Conservation (phyloP, 768 basidiomycete genomes). For the Lactifluus rugatus region DNA sequence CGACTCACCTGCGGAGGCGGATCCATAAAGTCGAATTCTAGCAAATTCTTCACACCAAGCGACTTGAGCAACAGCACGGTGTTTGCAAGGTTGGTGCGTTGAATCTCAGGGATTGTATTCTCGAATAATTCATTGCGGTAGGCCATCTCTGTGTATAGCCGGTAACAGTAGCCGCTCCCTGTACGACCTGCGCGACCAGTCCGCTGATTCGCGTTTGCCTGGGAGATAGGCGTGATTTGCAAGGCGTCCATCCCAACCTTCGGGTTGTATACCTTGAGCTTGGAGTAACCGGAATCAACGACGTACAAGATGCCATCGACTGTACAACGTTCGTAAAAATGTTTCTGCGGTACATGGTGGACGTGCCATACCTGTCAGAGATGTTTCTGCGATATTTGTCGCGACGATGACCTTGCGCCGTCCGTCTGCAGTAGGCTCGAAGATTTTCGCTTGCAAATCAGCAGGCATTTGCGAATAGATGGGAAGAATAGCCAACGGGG, state of each 20-base stretch:
- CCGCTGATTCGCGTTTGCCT: constrained; percentile 94
- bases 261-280: constrained; percentile 97
- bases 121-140: constrained; percentile 92
- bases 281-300: constrained; percentile 93
- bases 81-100: constrained; percentile 94
- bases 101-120: constrained; percentile 97
- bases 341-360: neutral
- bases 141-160: constrained; percentile 94
- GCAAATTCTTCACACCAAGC: constrained; percentile 89
- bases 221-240: constrained; percentile 98
- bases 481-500: constrained; percentile 82
- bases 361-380: constrained; percentile 63
- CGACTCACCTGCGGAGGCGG: constrained; percentile 87
- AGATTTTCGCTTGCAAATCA: constrained; percentile 96
- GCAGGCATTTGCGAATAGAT: constrained; percentile 99
- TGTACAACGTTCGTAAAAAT: constrained; percentile 25
- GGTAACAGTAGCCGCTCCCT: constrained; percentile 93
- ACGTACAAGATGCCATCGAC: constrained; percentile 98
- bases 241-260: constrained; percentile 99
- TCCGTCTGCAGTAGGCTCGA: constrained; percentile 88
- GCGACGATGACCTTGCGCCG: constrained; percentile 96
- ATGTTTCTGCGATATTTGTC: constrained; percentile 98
- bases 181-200: constrained; percentile 96
- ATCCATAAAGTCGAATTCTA: constrained; percentile 99
- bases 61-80: constrained; percentile 93